These are phyloP conservation scores for Furcasterigmium sp. DNA, from an alignment of 2,329 filamentous ascomycete species.

Conservation along the genomic window DNA sequence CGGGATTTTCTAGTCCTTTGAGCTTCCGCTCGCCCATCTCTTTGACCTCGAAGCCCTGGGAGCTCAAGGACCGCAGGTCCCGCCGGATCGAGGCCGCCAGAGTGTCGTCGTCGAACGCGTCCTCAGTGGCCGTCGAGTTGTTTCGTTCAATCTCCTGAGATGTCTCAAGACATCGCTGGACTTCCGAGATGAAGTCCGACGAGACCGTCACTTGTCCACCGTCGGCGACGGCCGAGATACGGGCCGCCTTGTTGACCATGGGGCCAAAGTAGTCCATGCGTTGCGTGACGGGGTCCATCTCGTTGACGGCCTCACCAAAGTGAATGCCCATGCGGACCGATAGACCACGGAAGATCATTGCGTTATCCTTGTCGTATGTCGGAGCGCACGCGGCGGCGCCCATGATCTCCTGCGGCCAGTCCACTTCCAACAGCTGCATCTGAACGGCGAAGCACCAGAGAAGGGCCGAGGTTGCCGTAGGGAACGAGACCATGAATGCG, in stretches of 20 bases:
- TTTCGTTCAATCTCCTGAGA: slow-evolving; percentile 80
- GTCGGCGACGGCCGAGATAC: slow-evolving; percentile 91
- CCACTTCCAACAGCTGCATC: slow-evolving; percentile 76
- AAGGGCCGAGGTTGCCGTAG: slow-evolving; percentile 87
- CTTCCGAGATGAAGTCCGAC: slow-evolving; percentile 93
- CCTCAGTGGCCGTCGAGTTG: slow-evolving; percentile 60
- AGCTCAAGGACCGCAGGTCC: slow-evolving; percentile 80
- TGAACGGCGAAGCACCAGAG: slow-evolving; percentile 97
- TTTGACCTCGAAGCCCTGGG: slow-evolving; percentile 93
- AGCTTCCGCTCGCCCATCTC: slow-evolving; percentile 92
- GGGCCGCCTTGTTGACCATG: slow-evolving; percentile 96
- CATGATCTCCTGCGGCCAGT: slow-evolving; percentile 90
- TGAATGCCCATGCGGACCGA: slow-evolving; percentile 98
- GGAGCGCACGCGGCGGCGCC: slow-evolving; percentile 81
- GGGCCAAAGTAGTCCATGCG: slow-evolving; percentile 99
- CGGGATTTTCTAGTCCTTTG: slow-evolving; percentile 95
- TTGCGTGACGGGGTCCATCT: slow-evolving; percentile 90
- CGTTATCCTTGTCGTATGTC: slow-evolving; percentile 75
- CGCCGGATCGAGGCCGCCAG: slow-evolving; percentile 74
- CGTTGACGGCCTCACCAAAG: slow-evolving; percentile 90
- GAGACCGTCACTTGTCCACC: slow-evolving; percentile 96
- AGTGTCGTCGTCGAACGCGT: slow-evolving; percentile 65
- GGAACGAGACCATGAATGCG: slow-evolving; percentile 98
- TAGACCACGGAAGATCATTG: slow-evolving; percentile 86
- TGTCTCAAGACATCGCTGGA: slow-evolving; percentile 82